Percentiles rank a stretch among this genome's conserved stretches.
Evolutionary conservation across 2,329 filamentous ascomycete genomes (phyloP).

Genomic region (Beauveria sp.): DNA sequence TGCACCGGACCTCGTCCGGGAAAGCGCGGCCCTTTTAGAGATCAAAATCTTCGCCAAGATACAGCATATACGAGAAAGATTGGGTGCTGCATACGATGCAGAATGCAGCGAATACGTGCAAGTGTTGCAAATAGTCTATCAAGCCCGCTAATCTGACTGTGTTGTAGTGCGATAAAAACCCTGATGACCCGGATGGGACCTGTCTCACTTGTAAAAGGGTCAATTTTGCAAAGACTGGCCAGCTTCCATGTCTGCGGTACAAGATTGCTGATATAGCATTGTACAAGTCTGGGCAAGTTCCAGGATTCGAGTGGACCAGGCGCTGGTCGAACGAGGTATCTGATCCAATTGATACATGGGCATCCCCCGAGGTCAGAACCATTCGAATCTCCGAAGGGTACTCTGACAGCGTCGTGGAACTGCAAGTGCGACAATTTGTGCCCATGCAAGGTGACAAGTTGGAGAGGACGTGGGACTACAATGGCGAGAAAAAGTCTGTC

Average conservation of each 20-base stretch:
- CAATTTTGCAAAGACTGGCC: constrained; percentile 40
- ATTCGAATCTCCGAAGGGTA: constrained; percentile 49
- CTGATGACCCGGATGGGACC: constrained; percentile 36
- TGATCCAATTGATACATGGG: constrained; percentile 51
- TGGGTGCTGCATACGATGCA: constrained; percentile 52
- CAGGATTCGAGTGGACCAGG: constrained; percentile 51
- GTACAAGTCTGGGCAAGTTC: constrained; percentile 51
- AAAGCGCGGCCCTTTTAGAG: constrained; percentile 47
- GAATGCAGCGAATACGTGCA: constrained; percentile 55
- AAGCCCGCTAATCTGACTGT: background rate
- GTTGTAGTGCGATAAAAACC: constrained; percentile 45
- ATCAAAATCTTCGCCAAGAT: constrained; percentile 40
- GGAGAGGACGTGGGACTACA: constrained; percentile 44
- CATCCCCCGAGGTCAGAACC: constrained; percentile 38
- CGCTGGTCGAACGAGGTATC: constrained; percentile 49
- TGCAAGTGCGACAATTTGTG: constrained; percentile 47
- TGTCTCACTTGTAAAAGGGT: constrained; percentile 50
- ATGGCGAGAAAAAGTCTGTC: constrained; percentile 40
- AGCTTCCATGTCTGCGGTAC: constrained; percentile 51
- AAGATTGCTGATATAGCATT: constrained; percentile 52
- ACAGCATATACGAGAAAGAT: constrained; percentile 51
- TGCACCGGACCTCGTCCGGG: constrained; percentile 15
- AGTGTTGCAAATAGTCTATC: background rate
- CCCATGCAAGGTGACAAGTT: constrained; percentile 49
- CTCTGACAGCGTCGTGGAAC: constrained; percentile 37